A percentile compares a stretch with the other conserved stretches of the same genome.
Evolutionary conservation across 169 alveolate genomes (phyloP).

Genomic region (Perkinsus olseni): DNA sequence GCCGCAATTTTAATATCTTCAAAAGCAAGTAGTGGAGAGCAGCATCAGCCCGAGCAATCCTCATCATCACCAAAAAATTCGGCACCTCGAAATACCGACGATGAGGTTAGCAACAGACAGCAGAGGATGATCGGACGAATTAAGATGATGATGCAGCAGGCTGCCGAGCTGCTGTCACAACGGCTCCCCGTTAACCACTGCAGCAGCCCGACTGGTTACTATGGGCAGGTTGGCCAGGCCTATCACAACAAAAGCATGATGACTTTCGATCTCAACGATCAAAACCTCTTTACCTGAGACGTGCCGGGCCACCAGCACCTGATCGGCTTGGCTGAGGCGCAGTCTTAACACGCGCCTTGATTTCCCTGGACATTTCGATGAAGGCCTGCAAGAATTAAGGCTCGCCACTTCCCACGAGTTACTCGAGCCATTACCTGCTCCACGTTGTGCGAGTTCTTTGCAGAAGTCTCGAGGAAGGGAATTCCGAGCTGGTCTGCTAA

Average conservation of each 20-base stretch:
- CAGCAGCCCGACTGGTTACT: background rate
- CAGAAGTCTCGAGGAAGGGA: constrained; percentile 62
- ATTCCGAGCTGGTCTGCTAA: constrained; percentile 56
- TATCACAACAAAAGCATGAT: background rate
- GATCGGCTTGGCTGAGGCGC: background rate
- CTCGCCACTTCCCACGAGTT: background rate
- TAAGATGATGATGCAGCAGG: no score
- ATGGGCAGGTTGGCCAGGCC: background rate
- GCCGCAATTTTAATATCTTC: background rate
- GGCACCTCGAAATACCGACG: no score
- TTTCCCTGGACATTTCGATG: constrained; percentile 42
- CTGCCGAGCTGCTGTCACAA: no score
- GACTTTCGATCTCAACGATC: background rate
- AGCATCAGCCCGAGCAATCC: background rate
- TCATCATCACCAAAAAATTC: background rate
- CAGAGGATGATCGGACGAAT: no score
- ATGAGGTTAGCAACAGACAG: no score
- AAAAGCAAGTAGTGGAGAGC: background rate
- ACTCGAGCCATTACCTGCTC: constrained; percentile 41
- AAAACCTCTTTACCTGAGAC: background rate
- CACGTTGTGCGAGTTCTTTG: constrained; percentile 63
- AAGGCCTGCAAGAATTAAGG: constrained; percentile 26
- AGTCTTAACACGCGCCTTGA: constrained; percentile 33
- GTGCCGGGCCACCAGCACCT: background rate
- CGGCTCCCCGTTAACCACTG: background rate